Evolutionary conservation across 306 rosid species (phyloP).

Genomic region (Acacia confusa): DNA sequence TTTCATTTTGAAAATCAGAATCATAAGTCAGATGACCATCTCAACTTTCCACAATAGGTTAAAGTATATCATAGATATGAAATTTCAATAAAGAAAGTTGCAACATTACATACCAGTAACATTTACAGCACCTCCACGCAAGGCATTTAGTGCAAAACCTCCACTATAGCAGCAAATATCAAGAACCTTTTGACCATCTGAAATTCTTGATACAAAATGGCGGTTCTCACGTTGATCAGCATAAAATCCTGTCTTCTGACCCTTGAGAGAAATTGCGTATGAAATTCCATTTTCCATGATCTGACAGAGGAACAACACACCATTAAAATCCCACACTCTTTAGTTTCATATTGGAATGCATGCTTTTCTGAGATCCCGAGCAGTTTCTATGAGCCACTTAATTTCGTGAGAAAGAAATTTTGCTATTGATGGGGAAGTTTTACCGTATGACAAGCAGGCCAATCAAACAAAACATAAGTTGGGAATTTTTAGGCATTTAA

Average conservation of each 20-base stretch:
- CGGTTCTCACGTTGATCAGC: slow-evolving; percentile 95
- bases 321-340: slow-evolving; percentile 11
- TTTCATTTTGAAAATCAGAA: slow-evolving; percentile 20
- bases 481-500: not conserved
- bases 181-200: slow-evolving; percentile 72
- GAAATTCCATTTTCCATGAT: slow-evolving; percentile 71
- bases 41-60: slow-evolving; percentile 3
- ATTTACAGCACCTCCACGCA: slow-evolving; percentile 69
- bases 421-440: slow-evolving; percentile 1
- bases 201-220: slow-evolving; percentile 72
- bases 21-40: slow-evolving; percentile 17
- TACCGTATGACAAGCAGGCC: not conserved
- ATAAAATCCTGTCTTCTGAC: slow-evolving; percentile 96
- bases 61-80: slow-evolving; percentile 15
- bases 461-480: not conserved
- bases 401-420: not conserved
- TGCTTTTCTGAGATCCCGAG: slow-evolving; percentile 18
- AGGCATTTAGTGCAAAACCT: slow-evolving; percentile 87
- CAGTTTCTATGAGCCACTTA: not conserved
- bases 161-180: slow-evolving; percentile 97
- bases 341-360: slow-evolving; percentile 22
- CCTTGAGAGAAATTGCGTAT: slow-evolving; percentile 78
- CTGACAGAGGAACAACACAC: slow-evolving; percentile 41
- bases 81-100: not conserved
- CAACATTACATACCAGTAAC: slow-evolving; percentile 64